A percentile compares a stretch with the other conserved stretches of the same genome.
Evolutionary conservation across 2,329 filamentous ascomycete genomes (phyloP).

Genomic region (Penicillium expansum): DNA sequence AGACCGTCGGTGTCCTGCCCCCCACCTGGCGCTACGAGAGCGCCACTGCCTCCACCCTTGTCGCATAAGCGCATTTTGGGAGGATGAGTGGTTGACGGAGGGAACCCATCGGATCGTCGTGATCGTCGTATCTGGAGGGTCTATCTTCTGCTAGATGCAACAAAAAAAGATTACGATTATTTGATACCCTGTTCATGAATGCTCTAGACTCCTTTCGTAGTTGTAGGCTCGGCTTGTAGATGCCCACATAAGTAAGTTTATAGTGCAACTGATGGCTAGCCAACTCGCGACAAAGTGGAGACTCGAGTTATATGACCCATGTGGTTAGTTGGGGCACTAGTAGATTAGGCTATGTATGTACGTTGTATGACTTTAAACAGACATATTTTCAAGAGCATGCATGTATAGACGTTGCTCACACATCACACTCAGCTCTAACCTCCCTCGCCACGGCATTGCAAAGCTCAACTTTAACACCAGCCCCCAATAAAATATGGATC

Average conservation of each 20-base stretch:
- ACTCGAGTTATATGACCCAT: background rate
- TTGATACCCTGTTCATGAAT: slow-evolving; percentile 11
- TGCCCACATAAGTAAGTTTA: background rate
- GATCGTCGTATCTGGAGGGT: slow-evolving; percentile 11
- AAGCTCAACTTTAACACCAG: slow-evolving; percentile 81
- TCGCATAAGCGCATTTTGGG: slow-evolving; percentile 64
- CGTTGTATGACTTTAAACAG: too few relatives aligned
- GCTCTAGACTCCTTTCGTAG: slow-evolving; percentile 1
- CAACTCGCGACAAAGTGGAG: background rate
- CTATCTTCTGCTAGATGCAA: slow-evolving; percentile 11
- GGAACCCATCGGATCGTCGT: slow-evolving; percentile 13
- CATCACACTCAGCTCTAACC: slow-evolving; percentile 36
- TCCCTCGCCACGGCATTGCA: slow-evolving; percentile 64
- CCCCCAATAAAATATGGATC: slow-evolving; percentile 88
- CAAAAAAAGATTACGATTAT: slow-evolving; percentile 15
- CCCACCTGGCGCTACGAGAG: slow-evolving; percentile 99
- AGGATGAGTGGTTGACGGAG: slow-evolving; percentile 20
- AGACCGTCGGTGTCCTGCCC: slow-evolving; percentile 79
- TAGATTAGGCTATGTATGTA: background rate
- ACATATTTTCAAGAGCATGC: background rate
- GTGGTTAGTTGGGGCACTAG: background rate
- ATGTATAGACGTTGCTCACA: background rate
- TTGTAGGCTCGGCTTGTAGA: background rate
- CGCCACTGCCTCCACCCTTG: slow-evolving; percentile 90
- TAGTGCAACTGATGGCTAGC: background rate